Evolutionary conservation across 495 filamentous ascomycete genomes (phyloP).

Genomic region (Penicillium desertorum): DNA sequence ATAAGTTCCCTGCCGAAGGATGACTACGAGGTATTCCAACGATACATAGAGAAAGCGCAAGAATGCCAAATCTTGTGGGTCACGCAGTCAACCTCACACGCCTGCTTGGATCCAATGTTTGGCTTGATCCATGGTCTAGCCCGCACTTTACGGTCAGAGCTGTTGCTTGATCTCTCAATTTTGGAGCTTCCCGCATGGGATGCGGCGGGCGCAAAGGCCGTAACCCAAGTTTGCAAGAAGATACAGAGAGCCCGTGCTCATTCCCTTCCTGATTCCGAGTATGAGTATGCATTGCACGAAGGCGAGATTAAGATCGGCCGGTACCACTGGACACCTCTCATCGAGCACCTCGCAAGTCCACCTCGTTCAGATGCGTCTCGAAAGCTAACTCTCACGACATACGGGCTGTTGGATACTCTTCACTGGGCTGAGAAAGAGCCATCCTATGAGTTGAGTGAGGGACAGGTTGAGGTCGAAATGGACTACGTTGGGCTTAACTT

Average conservation of each 20-base stretch:
- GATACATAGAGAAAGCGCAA: constrained; percentile 7
- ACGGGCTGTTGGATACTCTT: constrained; percentile 28
- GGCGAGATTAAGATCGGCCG: constrained; percentile 28
- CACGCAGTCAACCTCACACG: constrained; percentile 34
- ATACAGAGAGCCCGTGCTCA: constrained; percentile 14
- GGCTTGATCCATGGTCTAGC: constrained; percentile 38
- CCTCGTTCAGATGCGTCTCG: constrained; percentile 3
- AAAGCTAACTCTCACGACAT: constrained; percentile 6
- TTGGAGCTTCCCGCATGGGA: constrained; percentile 40
- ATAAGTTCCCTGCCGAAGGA: constrained; percentile 25
- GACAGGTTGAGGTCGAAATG: constrained; percentile 39
- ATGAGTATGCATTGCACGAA: constrained; percentile 35
- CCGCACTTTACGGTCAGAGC: constrained; percentile 43
- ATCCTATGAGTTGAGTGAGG: constrained; percentile 3
- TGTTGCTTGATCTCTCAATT: constrained; percentile 36
- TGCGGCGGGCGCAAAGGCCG: constrained; percentile 4
- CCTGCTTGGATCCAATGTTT: constrained; percentile 40
- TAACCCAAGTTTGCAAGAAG: constrained; percentile 24
- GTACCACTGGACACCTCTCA: constrained; percentile 27
- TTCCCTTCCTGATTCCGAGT: constrained; percentile 25
- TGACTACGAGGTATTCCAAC: constrained; percentile 21
- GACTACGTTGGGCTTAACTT: constrained; percentile 46
- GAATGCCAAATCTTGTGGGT: constrained; percentile 40
- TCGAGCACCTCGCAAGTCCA: constrained; percentile 16
- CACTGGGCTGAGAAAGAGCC: constrained; percentile 20